These are phyloP conservation scores for Vigna hirtella DNA, from an alignment of 306 rosid genomes.

Conservation along the genomic window DNA sequence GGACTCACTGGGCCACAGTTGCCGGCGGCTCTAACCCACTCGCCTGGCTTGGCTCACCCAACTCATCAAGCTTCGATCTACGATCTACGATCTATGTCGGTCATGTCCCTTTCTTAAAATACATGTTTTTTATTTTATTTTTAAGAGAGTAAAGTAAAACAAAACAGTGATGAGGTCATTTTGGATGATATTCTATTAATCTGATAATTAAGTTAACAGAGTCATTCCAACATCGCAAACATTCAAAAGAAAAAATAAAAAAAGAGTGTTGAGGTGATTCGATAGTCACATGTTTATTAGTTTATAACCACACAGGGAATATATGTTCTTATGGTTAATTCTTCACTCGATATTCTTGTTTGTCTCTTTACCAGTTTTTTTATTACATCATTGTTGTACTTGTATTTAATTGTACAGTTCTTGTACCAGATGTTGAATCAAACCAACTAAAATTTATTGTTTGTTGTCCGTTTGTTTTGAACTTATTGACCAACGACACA, in stretches of 20 bases:
- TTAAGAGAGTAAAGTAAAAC: no score
- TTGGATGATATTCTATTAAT: not conserved
- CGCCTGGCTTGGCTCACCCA: not conserved
- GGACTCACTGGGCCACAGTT: constrained; percentile 38
- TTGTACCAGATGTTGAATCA: not conserved
- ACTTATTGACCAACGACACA: constrained; percentile 12
- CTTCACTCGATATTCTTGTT: constrained; percentile 31
- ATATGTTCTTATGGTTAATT: constrained; percentile 24
- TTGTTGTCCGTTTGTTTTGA: constrained; percentile 3
- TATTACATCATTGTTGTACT: constrained; percentile 5
- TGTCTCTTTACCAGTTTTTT: constrained; percentile 24
- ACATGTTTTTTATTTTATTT: no score
- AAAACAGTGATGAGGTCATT: not conserved
- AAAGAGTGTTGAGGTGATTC: not conserved
- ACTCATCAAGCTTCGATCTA: constrained; percentile 1
- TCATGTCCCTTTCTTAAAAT: not conserved
- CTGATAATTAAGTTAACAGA: not conserved
- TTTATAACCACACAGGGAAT: constrained; percentile 15
- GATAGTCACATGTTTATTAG: constrained; percentile 16
- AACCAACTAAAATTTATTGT: not conserved
- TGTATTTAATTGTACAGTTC: constrained; percentile 16
- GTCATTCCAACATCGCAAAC: constrained; percentile 1
- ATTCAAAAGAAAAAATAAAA: not conserved
- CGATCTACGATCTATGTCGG: constrained; percentile 15
- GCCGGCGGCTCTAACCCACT: constrained; percentile 11